A percentile compares a stretch with the other conserved stretches of the same genome.
These are phyloP conservation scores for Mimosa bimucronata DNA, from an alignment of 306 rosid species.

Conservation along the genomic window DNA sequence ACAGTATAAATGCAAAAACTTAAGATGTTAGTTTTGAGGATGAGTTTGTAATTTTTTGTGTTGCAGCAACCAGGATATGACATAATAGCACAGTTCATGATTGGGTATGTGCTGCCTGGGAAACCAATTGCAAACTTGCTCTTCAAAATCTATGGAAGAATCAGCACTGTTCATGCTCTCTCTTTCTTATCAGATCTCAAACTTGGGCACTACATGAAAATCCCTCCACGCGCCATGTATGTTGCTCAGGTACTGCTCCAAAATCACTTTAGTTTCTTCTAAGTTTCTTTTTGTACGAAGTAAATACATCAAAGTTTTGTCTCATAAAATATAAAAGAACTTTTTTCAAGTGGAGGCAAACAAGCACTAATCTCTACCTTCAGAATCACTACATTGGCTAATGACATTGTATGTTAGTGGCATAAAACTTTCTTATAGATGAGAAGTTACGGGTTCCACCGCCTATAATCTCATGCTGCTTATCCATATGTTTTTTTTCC, in stretches of 20 bases:
- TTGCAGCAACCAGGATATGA: slow-evolving; percentile 99
- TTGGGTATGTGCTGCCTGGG: slow-evolving; percentile 93
- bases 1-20: background rate
- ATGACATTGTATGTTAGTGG: no score
- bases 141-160: slow-evolving; percentile 94
- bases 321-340: no score
- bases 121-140: slow-evolving; percentile 95
- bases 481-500: no score
- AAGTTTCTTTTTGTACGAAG: no score
- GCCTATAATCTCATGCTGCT: no score
- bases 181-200: slow-evolving; percentile 95
- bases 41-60: background rate
- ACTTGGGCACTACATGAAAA: slow-evolving; percentile 99
- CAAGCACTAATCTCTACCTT: background rate
- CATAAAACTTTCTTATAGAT: no score
- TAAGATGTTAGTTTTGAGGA: background rate
- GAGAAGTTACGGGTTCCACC: no score
- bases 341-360: no score
- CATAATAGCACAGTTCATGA: slow-evolving; percentile 93
- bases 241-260: slow-evolving; percentile 75
- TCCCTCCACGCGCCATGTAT: slow-evolving; percentile 96
- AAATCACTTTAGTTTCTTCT: background rate
- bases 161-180: slow-evolving; percentile 95
- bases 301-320: no score
- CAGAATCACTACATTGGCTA: no score